A percentile compares a stretch with the other conserved stretches of the same genome.
These are phyloP conservation scores for Gentiana dahurica DNA, from an alignment of 257 asterid genomes.

Conservation along the genomic window DNA sequence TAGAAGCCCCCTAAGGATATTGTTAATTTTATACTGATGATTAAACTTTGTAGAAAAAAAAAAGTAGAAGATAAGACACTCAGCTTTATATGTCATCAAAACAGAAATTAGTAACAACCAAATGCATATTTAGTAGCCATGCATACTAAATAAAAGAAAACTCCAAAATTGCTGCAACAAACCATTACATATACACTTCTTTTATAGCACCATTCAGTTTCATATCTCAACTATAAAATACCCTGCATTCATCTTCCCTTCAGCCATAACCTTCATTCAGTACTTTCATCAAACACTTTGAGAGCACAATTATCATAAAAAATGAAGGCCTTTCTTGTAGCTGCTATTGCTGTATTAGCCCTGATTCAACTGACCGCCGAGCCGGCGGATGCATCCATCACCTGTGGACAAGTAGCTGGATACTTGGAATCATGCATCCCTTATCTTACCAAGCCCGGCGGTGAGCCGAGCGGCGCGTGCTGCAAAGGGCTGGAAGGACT, in stretches of 20 bases:
- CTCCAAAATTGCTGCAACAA: neutral
- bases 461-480: conserved; percentile 14
- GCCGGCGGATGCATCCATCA: conserved; percentile 18
- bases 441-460: conserved; percentile 18
- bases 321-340: conserved; percentile 18
- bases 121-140: too few relatives aligned
- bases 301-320: neutral
- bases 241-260: neutral
- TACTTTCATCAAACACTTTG: neutral
- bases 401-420: conserved; percentile 25
- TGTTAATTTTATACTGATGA: too few relatives aligned
- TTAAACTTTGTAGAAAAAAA: too few relatives aligned
- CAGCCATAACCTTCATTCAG: neutral
- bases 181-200: neutral
- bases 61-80: too few relatives aligned
- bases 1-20: too few relatives aligned
- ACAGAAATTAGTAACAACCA: too few relatives aligned
- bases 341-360: conserved; percentile 16
- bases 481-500: conserved; percentile 23
- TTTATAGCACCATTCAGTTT: neutral
- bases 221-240: too few relatives aligned
- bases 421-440: conserved; percentile 23
- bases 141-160: neutral
- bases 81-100: too few relatives aligned
- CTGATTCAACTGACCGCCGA: conserved; percentile 4